Evolutionary conservation across 768 basidiomycete genomes (phyloP), one percentile per base, ranked within the genome.

Genomic region (Cyclocybe aegerita): DNA sequence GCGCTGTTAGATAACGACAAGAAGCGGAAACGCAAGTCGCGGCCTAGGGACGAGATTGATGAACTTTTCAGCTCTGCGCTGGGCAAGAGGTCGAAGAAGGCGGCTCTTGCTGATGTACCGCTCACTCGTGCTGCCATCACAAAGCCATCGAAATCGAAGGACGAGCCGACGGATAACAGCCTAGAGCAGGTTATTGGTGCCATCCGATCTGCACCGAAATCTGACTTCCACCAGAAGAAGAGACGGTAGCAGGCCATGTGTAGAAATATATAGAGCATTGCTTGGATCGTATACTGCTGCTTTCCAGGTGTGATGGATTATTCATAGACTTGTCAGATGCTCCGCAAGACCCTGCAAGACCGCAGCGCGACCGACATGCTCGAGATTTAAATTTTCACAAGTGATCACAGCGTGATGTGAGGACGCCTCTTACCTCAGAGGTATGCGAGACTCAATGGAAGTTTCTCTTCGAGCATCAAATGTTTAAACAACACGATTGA

Each of bases 41-140:
- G 64, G 16, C 54, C 68, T 6, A 78, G 72, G 40, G 83, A 92
- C 57, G 90, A 89, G 62, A 93, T 93, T 46, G 91, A 93, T 49
- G 78, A 70, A 3, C 69, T 92, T 9, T 93, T 93, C 62, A 75
- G 80, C 36, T 62, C 71, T 39, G 71, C 70, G 15, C 60, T 86
- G 14, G 84, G 84, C 14, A 82, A 77, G 58, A 84, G 78, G 65
- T 64, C 74, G 15, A 87, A 81, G 69, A 82, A 77, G 59, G 77
- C 71, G 16, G 79, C 77, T 3, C 61, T 87, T 23, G 30, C 51
- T 4, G 44, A 54, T n/a, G 23, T 39, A 11, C 9, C 34, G 34
- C 42, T 30, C 14, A 42, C 42, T 11, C 41, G n/a, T 12, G 38
- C 51, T 12, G 43, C 47, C 2, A 30, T 49, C 9, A 39, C 46